These are phyloP conservation scores for Microsporum ferrugineum DNA, from an alignment of 2,329 filamentous ascomycete genomes.

Conservation along the genomic window DNA sequence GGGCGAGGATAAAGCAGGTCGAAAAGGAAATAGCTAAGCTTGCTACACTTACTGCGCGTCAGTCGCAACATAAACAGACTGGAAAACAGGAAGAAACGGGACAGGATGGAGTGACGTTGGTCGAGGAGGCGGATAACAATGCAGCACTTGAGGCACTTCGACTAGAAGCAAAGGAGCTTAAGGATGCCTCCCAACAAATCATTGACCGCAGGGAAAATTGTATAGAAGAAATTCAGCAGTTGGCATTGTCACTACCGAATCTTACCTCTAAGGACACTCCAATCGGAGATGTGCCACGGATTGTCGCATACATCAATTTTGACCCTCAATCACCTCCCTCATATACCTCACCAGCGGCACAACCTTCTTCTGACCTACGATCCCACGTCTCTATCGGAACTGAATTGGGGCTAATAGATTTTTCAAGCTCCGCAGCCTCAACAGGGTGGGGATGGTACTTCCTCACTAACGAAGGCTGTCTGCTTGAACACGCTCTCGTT, in stretches of 20 bases:
- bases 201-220: conserved; percentile 23
- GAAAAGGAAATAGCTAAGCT: conserved; percentile 32
- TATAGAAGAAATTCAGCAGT: conserved; percentile 53
- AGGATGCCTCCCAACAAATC: conserved; percentile 27
- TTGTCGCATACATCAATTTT: conserved; percentile 71
- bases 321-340: conserved; percentile 39
- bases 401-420: conserved; percentile 82
- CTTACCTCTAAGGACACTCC: conserved; percentile 69
- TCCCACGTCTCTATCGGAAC: conserved; percentile 81
- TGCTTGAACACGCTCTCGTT: conserved; percentile 88
- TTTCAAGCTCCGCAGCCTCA: conserved; percentile 65
- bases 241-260: conserved; percentile 76
- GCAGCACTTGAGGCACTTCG: conserved; percentile 22
- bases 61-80: not conserved
- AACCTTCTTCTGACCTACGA: conserved; percentile 27
- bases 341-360: conserved; percentile 18
- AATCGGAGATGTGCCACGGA: conserved; percentile 49
- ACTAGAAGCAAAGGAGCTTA: conserved; percentile 30
- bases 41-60: conserved; percentile 16
- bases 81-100: not conserved
- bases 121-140: conserved; percentile 1
- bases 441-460: conserved; percentile 98
- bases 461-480: conserved; percentile 76
- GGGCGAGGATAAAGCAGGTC: conserved; percentile 34
- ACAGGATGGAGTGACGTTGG: conserved; percentile 11